A percentile compares a stretch with the other conserved stretches of the same genome.
Conservation (phyloP, 2,329 filamentous ascomycete genomes). For the Apiospora saccharicola region DNA sequence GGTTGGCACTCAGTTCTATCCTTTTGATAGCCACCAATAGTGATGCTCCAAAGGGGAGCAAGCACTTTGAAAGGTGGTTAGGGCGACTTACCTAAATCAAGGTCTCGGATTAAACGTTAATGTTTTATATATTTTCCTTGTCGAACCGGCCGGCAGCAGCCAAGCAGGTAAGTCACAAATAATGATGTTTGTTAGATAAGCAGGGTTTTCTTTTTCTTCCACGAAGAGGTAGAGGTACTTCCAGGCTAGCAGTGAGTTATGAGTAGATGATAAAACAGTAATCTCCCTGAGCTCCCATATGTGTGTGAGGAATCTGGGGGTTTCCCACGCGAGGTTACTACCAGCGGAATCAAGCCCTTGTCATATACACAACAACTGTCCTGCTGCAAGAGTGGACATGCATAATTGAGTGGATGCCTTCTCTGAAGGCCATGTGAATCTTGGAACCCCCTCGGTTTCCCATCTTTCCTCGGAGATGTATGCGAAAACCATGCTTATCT, state of each 20-base stretch:
- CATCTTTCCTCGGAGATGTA: not conserved
- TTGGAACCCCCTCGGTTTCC: not conserved
- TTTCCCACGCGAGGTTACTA: not conserved
- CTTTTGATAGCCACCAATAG: not conserved
- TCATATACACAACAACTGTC: not conserved
- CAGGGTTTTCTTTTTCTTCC: not conserved
- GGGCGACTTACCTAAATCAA: not conserved
- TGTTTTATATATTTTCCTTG: slow-evolving; percentile 16
- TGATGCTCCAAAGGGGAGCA: not conserved
- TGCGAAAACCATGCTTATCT: not conserved
- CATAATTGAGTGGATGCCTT: not conserved
- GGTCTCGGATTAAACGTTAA: not conserved
- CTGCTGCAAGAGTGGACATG: not conserved
- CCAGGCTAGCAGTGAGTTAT: not conserved
- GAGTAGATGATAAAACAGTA: not conserved
- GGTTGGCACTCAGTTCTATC: not conserved
- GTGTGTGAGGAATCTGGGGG: not conserved
- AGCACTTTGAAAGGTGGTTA: not conserved
- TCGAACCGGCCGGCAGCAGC: not conserved
- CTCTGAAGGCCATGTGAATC: not conserved
- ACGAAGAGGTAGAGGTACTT: not conserved
- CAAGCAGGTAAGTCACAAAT: not conserved
- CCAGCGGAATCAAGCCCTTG: not conserved
- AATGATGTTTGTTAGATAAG: not conserved
- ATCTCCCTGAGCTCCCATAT: not conserved